These are phyloP conservation scores for Polychaeton citri DNA, from an alignment of 2,329 filamentous ascomycete species.

Conservation along the genomic window DNA sequence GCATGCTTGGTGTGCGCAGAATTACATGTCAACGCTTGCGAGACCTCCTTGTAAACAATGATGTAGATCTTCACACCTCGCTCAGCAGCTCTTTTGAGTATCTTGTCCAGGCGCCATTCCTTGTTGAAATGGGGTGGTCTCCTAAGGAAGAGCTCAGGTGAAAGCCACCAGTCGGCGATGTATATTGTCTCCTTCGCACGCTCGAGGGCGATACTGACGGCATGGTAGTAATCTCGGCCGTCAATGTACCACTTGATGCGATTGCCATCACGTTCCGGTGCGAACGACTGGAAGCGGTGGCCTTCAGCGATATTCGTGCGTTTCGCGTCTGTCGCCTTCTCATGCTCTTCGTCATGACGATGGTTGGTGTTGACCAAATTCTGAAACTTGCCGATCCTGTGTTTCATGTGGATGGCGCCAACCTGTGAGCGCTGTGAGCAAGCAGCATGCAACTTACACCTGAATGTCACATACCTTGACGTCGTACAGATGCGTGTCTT, in stretches of 20 bases:
- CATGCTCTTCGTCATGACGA: conserved; percentile 86
- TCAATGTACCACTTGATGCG: conserved; percentile 91
- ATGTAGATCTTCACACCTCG: conserved; percentile 90
- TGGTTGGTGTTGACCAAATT: conserved; percentile 74
- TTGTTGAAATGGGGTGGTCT: conserved; percentile 71
- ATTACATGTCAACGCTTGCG: conserved; percentile 63
- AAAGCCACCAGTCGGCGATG: conserved; percentile 95
- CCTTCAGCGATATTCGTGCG: conserved; percentile 55
- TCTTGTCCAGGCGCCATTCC: conserved; percentile 73
- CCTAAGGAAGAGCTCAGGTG: conserved; percentile 73
- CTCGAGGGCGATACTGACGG: conserved; percentile 82
- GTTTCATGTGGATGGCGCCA: conserved; percentile 44
- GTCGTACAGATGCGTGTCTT: conserved; percentile 33
- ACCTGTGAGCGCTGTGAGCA: conserved; percentile 22
- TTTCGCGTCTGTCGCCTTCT: conserved; percentile 71
- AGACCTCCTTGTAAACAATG: conserved; percentile 75
- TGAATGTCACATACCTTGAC: conserved; percentile 12
- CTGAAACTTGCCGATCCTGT: conserved; percentile 50
- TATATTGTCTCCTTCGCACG: conserved; percentile 87
- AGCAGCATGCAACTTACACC: neutral
- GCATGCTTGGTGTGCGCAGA: conserved; percentile 86
- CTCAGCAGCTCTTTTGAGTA: conserved; percentile 80
- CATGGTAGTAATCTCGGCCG: conserved; percentile 86
- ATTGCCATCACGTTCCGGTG: conserved; percentile 74
- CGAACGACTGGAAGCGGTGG: conserved; percentile 81